Percentiles rank a stretch among this genome's conserved stretches.
These are phyloP conservation scores for Schwanniomyces yamadae DNA, from an alignment of 805 yeast species.

Conservation along the genomic window DNA sequence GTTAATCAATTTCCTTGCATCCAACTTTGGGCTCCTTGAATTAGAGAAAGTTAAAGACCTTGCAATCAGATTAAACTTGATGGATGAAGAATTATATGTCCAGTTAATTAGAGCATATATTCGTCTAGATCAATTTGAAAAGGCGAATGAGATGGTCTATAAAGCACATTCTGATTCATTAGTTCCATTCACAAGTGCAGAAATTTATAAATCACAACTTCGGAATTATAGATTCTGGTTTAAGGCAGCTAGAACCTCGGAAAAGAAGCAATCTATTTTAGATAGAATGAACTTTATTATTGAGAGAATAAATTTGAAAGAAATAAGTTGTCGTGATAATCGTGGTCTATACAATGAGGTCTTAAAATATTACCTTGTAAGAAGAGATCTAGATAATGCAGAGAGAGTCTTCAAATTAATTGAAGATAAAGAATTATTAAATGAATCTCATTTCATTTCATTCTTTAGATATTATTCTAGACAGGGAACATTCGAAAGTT, in stretches of 20 bases:
- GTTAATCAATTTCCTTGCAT: conserved; percentile 21
- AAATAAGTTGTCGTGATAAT: conserved; percentile 8
- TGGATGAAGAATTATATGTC: conserved; percentile 25
- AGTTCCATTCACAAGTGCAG: conserved; percentile 29
- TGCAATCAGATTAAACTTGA: conserved; percentile 16
- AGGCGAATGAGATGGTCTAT: conserved; percentile 31
- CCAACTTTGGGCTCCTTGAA: conserved; percentile 20
- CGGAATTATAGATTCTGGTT: conserved; percentile 32
- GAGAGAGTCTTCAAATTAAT: conserved; percentile 16
- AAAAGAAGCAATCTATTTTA: conserved; percentile 8
- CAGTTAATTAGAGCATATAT: conserved; percentile 29
- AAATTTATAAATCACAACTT: conserved; percentile 27
- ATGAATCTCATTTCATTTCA: conserved; percentile 30
- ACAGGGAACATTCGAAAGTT: conserved; percentile 15
- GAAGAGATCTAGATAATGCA: conserved; percentile 19
- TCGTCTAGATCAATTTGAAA: conserved; percentile 26
- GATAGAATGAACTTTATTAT: conserved; percentile 13
- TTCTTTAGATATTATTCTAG: conserved; percentile 23
- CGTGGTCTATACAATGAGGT: conserved; percentile 23
- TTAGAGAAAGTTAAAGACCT: conserved; percentile 16
- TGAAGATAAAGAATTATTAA: conserved; percentile 14
- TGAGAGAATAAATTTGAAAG: conserved; percentile 10
- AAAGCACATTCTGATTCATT: conserved; percentile 30
- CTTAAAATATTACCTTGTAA: conserved; percentile 22
- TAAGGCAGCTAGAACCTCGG: conserved; percentile 5